A percentile compares a stretch with the other conserved stretches of the same genome.
Conservation (phyloP, 768 basidiomycete genomes). For the Phlegmacium glaucopus region DNA sequence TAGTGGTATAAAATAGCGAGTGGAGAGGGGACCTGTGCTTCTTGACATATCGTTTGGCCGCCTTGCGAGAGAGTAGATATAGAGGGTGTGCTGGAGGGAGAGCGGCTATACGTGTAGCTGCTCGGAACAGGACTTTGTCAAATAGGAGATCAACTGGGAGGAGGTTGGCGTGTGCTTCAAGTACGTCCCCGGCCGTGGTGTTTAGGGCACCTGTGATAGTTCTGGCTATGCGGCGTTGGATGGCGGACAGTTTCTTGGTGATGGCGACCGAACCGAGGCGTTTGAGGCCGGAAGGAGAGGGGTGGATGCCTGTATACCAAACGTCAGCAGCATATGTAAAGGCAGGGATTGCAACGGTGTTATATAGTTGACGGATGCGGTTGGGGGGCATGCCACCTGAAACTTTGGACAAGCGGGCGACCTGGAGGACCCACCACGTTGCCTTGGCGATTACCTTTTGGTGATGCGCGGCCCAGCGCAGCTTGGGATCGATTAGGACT, state of each 20-base stretch:
- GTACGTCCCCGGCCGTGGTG: constrained; percentile 12
- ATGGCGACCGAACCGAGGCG: no score
- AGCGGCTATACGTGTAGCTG: no score
- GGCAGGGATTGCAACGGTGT: background rate
- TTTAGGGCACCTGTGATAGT: constrained; percentile 12
- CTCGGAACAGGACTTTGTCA: no score
- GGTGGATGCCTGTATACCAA: background rate
- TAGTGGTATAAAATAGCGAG: no score
- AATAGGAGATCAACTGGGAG: no score
- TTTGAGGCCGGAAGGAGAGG: background rate
- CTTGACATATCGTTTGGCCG: no score
- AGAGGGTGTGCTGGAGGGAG: no score
- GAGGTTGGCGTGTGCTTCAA: constrained; percentile 19
- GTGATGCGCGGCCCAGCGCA: background rate
- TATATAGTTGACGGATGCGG: background rate
- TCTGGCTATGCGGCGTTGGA: constrained; percentile 9
- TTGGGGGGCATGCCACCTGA: background rate
- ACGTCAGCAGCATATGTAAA: constrained; percentile 7
- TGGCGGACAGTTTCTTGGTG: background rate
- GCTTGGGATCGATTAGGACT: background rate
- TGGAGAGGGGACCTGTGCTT: no score
- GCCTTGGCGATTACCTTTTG: constrained; percentile 8
- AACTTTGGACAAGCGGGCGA: background rate
- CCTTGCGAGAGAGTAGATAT: no score
- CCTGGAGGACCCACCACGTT: background rate